These are phyloP conservation scores for Petunia secreta DNA, from an alignment of 257 asterid species.

Conservation along the genomic window DNA sequence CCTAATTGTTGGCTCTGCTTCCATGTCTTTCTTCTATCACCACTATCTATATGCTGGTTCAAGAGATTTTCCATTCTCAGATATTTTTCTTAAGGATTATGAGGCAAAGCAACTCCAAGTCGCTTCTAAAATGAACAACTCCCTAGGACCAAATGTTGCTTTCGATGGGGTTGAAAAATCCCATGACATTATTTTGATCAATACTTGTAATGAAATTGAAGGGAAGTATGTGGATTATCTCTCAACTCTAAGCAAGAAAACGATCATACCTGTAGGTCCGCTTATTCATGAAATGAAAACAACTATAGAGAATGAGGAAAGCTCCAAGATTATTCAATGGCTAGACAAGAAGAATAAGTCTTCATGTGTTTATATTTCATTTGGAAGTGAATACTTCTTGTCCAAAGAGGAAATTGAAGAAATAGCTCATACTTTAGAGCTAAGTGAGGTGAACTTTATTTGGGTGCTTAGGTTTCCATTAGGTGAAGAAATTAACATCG, in stretches of 20 bases:
- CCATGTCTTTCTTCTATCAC: constrained; percentile 39
- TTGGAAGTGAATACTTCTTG: constrained; percentile 54
- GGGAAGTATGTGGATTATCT: constrained; percentile 45
- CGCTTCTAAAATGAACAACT: background rate
- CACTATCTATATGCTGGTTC: constrained; percentile 17
- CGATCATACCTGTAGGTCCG: constrained; percentile 39
- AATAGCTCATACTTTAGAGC: constrained; percentile 46
- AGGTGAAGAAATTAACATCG: constrained; percentile 20
- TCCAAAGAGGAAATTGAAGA: constrained; percentile 39
- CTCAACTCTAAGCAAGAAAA: constrained; percentile 32
- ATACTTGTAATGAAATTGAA: constrained; percentile 39
- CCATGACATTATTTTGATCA: constrained; percentile 40
- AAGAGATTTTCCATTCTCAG: constrained; percentile 40
- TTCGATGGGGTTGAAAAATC: constrained; percentile 31
- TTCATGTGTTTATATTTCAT: constrained; percentile 48
- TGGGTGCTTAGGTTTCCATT: constrained; percentile 51
- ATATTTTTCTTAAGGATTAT: constrained; percentile 28
- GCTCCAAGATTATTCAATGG: constrained; percentile 39
- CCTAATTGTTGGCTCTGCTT: constrained; percentile 37
- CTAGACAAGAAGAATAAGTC: constrained; percentile 27
- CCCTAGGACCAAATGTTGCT: constrained; percentile 19
- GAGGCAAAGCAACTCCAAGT: constrained; percentile 30
- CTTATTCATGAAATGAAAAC: constrained; percentile 28
- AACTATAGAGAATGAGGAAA: constrained; percentile 10
- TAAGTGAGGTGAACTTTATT: constrained; percentile 41